Conservation (phyloP, 1,284 basidiomycete species). For the Ustilago tritici region DNA sequence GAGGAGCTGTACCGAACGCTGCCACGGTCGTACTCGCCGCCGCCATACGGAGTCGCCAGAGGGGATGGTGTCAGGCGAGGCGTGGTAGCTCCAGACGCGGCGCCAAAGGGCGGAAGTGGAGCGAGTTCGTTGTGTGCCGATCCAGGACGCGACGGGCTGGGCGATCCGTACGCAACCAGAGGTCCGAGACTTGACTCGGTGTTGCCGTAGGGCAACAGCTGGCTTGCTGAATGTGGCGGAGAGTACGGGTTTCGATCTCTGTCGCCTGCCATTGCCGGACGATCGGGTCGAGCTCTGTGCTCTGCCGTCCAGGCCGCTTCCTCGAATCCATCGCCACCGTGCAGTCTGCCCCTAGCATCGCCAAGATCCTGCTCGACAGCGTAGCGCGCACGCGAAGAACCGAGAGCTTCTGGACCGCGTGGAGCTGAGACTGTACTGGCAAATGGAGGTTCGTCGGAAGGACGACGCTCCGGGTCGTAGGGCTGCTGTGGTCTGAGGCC, state of each 20-base stretch:
- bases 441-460: slow-evolving; percentile 21
- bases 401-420: background rate
- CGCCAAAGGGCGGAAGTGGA: slow-evolving; percentile 24
- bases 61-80: slow-evolving; percentile 27
- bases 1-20: slow-evolving; percentile 4
- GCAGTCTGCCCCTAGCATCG: slow-evolving; percentile 16
- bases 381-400: slow-evolving; percentile 4
- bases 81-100: slow-evolving; percentile 27
- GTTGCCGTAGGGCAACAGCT: slow-evolving; percentile 14
- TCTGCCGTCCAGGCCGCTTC: slow-evolving; percentile 17
- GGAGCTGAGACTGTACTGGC: background rate
- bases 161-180: slow-evolving; percentile 29
- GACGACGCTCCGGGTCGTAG: slow-evolving; percentile 17
- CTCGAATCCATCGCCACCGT: slow-evolving; percentile 6
- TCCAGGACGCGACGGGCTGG: slow-evolving; percentile 31
- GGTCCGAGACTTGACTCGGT: slow-evolving; percentile 21
- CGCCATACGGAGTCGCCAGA: slow-evolving; percentile 26
- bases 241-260: slow-evolving; percentile 3
- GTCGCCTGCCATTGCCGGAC: background rate
- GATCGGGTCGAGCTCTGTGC: slow-evolving; percentile 2
- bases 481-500: slow-evolving; percentile 22
- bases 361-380: slow-evolving; percentile 28
- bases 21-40: slow-evolving; percentile 17
- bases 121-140: slow-evolving; percentile 29
- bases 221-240: slow-evolving; percentile 22